Percentiles rank a stretch among this genome's conserved stretches.
These are phyloP conservation scores for Kwoniella botswanensis DNA, from an alignment of 768 basidiomycete genomes.

Conservation along the genomic window DNA sequence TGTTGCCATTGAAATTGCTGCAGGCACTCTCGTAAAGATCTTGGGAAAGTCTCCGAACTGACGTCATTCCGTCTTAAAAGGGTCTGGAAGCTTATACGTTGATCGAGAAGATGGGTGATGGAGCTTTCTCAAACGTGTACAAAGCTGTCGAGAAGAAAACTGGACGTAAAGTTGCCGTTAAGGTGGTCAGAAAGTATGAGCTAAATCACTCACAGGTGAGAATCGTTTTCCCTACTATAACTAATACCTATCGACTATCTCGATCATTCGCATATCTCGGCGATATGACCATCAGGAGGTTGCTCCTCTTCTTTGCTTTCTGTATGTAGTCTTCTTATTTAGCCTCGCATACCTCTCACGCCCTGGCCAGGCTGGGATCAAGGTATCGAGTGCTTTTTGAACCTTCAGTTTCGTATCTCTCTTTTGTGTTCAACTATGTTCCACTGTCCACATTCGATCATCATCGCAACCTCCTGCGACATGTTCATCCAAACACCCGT, in stretches of 20 bases:
- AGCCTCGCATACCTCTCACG: slow-evolving; percentile 34
- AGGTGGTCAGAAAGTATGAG: slow-evolving; percentile 74
- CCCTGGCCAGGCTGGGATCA: slow-evolving; percentile 54
- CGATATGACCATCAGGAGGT: slow-evolving; percentile 10
- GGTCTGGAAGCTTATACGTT: slow-evolving; percentile 61
- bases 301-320: slow-evolving; percentile 5
- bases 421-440: background rate
- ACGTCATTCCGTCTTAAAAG: slow-evolving; percentile 32
- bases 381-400: slow-evolving; percentile 33
- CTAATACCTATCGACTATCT: slow-evolving; percentile 1
- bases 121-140: slow-evolving; percentile 99
- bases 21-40: background rate
- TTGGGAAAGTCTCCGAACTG: slow-evolving; percentile 15
- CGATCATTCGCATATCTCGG: background rate
- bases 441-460: background rate
- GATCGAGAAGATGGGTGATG: slow-evolving; percentile 63
- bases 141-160: slow-evolving; percentile 79
- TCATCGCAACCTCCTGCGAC: slow-evolving; percentile 27
- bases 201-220: slow-evolving; percentile 46
- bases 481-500: background rate
- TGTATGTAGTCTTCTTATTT: slow-evolving; percentile 31
- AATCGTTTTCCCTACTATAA: slow-evolving; percentile 9
- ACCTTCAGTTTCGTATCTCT: slow-evolving; percentile 23
- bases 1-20: background rate
- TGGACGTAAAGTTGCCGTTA: slow-evolving; percentile 80